A percentile compares a stretch with the other conserved stretches of the same genome.
Conservation (phyloP, 805 yeast species). For the Cyberlindnera euphorbiae region DNA sequence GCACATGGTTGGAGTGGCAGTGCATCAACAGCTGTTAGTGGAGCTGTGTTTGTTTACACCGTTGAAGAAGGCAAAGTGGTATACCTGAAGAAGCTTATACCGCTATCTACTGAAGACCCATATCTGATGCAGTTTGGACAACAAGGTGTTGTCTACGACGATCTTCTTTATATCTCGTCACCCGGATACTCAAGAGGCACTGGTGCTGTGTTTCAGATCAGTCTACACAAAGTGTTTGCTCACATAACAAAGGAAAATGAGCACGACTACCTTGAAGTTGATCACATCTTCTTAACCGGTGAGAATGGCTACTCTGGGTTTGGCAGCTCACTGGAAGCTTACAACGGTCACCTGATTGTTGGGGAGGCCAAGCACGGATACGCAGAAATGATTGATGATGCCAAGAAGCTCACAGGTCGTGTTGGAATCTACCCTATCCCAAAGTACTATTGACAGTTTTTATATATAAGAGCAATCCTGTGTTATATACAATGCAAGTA, state of each 20-base stretch:
- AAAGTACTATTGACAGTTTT: background rate
- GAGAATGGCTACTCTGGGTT: conserved; percentile 35
- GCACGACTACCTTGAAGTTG: no score
- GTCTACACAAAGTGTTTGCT: conserved; percentile 19
- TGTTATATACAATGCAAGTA: background rate
- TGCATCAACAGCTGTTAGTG: conserved; percentile 32
- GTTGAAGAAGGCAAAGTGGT: background rate
- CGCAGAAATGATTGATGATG: conserved; percentile 25
- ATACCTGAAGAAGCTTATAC: conserved; percentile 7
- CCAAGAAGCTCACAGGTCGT: conserved; percentile 30
- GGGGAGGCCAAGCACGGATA: conserved; percentile 36
- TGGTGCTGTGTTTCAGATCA: conserved; percentile 39
- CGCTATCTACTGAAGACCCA: background rate
- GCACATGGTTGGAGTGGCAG: conserved; percentile 10
- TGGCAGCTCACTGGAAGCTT: conserved; percentile 35
- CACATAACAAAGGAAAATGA: background rate
- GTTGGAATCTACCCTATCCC: conserved; percentile 20
- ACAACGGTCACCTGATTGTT: conserved; percentile 28
- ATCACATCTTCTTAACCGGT: conserved; percentile 21
- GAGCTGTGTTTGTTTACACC: conserved; percentile 34
- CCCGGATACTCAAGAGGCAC: conserved; percentile 43
- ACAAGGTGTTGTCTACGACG: conserved; percentile 7
- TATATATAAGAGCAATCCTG: conserved; percentile 2
- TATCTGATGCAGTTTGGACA: conserved; percentile 17
- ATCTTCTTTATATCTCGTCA: conserved; percentile 34